Conservation (phyloP, 768 basidiomycete species). For the Leccinum obscurum region DNA sequence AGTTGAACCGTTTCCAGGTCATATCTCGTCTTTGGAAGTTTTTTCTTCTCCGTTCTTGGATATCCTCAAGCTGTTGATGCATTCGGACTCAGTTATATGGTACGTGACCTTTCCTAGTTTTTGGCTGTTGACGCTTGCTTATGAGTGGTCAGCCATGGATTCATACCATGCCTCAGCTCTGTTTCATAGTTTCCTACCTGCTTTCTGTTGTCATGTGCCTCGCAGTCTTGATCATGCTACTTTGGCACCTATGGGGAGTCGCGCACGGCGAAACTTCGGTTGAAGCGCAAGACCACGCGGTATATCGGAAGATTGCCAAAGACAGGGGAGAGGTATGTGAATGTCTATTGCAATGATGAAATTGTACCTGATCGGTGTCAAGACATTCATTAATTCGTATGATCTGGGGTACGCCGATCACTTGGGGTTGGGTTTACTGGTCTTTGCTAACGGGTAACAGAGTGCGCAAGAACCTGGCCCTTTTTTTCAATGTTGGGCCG, state of each 20-base stretch:
- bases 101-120: constrained; percentile 25
- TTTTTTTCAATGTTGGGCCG: constrained; percentile 87
- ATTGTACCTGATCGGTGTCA: background rate
- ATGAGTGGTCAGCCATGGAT: constrained; percentile 45
- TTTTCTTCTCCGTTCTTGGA: constrained; percentile 62
- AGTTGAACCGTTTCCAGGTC: constrained; percentile 45
- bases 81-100: constrained; percentile 51
- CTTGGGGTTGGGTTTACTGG: background rate
- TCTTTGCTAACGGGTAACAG: background rate
- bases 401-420: constrained; percentile 67
- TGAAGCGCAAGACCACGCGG: constrained; percentile 83
- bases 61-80: constrained; percentile 59
- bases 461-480: constrained; percentile 64
- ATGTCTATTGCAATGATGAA: background rate
- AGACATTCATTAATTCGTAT: constrained; percentile 89
- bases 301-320: constrained; percentile 70
- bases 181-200: constrained; percentile 75
- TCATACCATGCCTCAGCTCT: constrained; percentile 62
- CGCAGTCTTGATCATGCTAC: constrained; percentile 69
- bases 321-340: constrained; percentile 63
- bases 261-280: constrained; percentile 82
- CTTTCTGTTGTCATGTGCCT: constrained; percentile 73
- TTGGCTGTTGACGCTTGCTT: background rate
- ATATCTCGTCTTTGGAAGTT: constrained; percentile 75
- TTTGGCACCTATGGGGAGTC: constrained; percentile 74